phyloP scores from a whole-genome alignment of 768 basidiomycete genomes.

The Termitomyces titanicus region DNA sequence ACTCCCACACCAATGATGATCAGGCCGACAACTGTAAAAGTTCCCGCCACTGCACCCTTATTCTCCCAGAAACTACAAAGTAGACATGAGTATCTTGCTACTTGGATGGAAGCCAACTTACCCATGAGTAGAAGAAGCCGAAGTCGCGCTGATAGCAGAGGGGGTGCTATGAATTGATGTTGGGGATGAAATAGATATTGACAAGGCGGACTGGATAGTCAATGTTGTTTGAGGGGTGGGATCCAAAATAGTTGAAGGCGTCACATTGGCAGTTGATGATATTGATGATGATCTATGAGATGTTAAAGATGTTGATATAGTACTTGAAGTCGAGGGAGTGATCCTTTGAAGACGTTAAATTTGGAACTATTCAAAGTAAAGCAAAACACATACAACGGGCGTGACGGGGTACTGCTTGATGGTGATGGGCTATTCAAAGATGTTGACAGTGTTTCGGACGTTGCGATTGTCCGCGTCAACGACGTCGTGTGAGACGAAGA shows the following conservation, averaged over 20 bases:
- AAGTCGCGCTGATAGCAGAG: conserved; percentile 3
- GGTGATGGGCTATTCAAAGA: neutral
- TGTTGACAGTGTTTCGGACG: neutral
- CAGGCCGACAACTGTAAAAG: conserved; percentile 28
- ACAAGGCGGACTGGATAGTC: neutral
- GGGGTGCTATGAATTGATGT: neutral
- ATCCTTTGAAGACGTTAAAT: neutral
- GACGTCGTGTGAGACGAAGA: neutral
- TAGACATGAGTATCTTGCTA: neutral
- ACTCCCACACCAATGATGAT: conserved; percentile 21
- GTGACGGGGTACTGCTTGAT: neutral
- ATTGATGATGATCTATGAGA: neutral
- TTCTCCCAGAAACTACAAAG: conserved; percentile 31
- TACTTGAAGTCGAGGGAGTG: neutral
- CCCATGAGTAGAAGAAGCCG: conserved; percentile 14
- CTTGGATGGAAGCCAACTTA: neutral
- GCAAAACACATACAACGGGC: neutral
- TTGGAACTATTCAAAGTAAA: neutral
- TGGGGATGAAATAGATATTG: neutral
- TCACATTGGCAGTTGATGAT: neutral
- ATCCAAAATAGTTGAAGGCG: neutral
- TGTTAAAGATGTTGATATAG: neutral
- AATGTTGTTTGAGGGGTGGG: conserved; percentile 6
- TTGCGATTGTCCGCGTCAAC: neutral
- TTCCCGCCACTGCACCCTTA: conserved; percentile 33